Conservation (phyloP, 257 asterid genomes). For the Lycium barbarum region DNA sequence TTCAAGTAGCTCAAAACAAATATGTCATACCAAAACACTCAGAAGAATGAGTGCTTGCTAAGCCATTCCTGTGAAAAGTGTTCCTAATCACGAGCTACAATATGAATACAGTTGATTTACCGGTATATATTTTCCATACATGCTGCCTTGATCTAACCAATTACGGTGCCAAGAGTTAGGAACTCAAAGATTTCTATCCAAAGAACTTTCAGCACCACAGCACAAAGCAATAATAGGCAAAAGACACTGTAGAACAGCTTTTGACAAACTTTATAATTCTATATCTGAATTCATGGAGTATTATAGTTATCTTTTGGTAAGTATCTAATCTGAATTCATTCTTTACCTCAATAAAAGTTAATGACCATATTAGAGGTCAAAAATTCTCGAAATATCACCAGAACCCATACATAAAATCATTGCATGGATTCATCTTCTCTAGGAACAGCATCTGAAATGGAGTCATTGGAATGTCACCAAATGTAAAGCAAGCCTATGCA, state of each 20-base stretch:
- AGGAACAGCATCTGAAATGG: neutral
- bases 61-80: neutral
- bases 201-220: neutral
- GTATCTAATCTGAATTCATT: neutral
- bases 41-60: neutral
- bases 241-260: neutral
- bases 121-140: neutral
- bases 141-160: neutral
- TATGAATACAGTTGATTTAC: neutral
- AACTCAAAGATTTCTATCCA: neutral
- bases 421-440: neutral
- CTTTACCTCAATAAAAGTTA: neutral
- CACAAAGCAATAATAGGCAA: neutral
- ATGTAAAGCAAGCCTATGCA: neutral
- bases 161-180: constrained; percentile 3
- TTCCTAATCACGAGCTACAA: neutral
- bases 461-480: neutral
- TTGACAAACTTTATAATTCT: neutral
- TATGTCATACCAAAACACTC: neutral
- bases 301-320: neutral
- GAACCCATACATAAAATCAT: neutral
- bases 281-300: neutral
- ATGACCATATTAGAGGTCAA: neutral
- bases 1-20: neutral
- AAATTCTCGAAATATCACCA: neutral